These are phyloP conservation scores for Inga laurina DNA, from an alignment of 306 rosid species.

Conservation along the genomic window DNA sequence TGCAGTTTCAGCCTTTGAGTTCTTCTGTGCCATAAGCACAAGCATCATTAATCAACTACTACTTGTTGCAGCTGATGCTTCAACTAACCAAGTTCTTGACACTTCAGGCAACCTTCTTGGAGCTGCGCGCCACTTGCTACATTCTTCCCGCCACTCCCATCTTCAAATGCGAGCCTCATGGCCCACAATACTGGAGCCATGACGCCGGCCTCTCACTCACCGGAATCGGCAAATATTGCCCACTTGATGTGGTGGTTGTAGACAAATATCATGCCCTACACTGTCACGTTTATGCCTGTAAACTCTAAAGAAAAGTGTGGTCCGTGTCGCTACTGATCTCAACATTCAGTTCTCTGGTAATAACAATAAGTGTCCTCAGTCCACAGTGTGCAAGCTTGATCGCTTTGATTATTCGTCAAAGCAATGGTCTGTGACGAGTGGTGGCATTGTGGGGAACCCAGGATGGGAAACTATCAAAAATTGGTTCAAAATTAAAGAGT, in stretches of 20 bases:
- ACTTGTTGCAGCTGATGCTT: neutral
- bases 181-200: constrained; percentile 42
- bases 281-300: constrained; percentile 34
- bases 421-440: constrained; percentile 49
- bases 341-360: constrained; percentile 42
- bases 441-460: constrained; percentile 53
- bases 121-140: constrained; percentile 15
- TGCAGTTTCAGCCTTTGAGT: neutral
- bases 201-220: constrained; percentile 1
- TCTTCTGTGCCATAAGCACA: neutral
- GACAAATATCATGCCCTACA: constrained; percentile 43
- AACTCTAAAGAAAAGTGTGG: constrained; percentile 36
- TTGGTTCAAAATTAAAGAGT: too few species aligned
- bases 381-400: constrained; percentile 53
- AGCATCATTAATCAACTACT: neutral
- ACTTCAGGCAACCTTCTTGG: neutral
- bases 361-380: constrained; percentile 19
- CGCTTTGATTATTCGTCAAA: constrained; percentile 33
- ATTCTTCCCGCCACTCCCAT: constrained; percentile 43
- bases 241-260: constrained; percentile 50
- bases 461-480: too few species aligned
- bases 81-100: neutral
- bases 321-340: constrained; percentile 44
- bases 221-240: constrained; percentile 37
- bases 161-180: constrained; percentile 17